Evolutionary conservation across 2,329 filamentous ascomycete genomes (phyloP).

Genomic region (Aspergillus puulaauensis): DNA sequence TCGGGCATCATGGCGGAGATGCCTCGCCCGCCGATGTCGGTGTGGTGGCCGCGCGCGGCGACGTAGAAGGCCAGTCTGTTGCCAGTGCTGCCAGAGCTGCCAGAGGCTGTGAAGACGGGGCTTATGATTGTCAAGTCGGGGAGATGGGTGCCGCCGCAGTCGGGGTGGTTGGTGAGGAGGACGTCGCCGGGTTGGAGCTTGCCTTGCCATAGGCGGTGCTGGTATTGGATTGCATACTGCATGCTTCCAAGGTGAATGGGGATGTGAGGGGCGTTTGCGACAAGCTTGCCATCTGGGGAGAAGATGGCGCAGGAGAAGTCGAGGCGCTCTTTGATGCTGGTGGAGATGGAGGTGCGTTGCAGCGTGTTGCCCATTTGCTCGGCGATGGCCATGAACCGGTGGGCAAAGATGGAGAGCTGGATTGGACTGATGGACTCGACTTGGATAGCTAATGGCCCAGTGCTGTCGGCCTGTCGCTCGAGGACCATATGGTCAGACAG

Average conservation of each 20-base stretch:
- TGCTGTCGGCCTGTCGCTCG: conserved; percentile 44
- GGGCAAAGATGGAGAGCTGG: conserved; percentile 54
- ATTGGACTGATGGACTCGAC: conserved; percentile 43
- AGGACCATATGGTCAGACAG: conserved; percentile 87
- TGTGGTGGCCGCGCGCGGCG: conserved; percentile 76
- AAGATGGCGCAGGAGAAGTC: conserved; percentile 84
- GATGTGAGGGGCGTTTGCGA: conserved; percentile 70
- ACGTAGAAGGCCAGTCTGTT: conserved; percentile 77
- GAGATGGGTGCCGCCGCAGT: conserved; percentile 79
- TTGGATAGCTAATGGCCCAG: conserved; percentile 26
- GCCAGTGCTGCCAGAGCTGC: conserved; percentile 46
- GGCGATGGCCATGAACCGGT: conserved; percentile 61
- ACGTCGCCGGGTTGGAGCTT: conserved; percentile 78
- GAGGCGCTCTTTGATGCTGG: conserved; percentile 80
- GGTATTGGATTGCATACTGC: conserved; percentile 76
- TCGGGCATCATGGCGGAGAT: conserved; percentile 76
- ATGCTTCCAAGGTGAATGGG: conserved; percentile 80
- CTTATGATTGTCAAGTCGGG: conserved; percentile 82
- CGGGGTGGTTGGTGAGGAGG: conserved; percentile 79
- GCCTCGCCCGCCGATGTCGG: conserved; percentile 79
- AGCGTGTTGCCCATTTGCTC: conserved; percentile 60
- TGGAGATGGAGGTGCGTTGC: conserved; percentile 57
- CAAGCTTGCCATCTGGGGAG: conserved; percentile 64
- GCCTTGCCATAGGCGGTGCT: conserved; percentile 77
- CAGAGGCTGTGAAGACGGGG: conserved; percentile 59